Percentiles rank a stretch among this genome's conserved stretches.
Evolutionary conservation across 2,329 filamentous ascomycete genomes (phyloP).

Genomic region (Epichloe elymi): DNA sequence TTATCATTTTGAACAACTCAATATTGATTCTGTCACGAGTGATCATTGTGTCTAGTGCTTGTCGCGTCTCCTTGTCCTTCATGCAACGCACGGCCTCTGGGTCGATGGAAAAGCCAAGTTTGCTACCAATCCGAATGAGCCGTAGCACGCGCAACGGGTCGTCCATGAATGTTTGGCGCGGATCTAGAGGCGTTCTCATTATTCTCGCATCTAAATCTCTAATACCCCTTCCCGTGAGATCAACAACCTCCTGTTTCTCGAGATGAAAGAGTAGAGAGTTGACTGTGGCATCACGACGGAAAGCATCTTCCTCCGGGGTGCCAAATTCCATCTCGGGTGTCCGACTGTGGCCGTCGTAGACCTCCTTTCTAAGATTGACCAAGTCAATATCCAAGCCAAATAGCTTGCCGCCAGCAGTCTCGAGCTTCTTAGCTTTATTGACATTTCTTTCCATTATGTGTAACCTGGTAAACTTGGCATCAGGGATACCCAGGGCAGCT

Average conservation of each 20-base stretch:
- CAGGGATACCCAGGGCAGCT: constrained; percentile 2
- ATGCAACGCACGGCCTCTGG: constrained; percentile 1
- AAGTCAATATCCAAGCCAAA: constrained; percentile 10
- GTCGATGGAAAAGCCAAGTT: constrained; percentile 7
- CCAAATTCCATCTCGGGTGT: constrained; percentile 10
- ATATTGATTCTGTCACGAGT: constrained; percentile 8
- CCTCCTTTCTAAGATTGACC: constrained; percentile 10
- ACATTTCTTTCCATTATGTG: constrained; percentile 7
- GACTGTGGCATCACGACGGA: constrained; percentile 9
- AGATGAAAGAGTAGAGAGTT: constrained; percentile 9
- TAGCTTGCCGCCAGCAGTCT: constrained; percentile 7
- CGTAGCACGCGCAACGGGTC: constrained; percentile 9
- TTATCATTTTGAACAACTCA: constrained; percentile 10
- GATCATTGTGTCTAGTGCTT: constrained; percentile 7
- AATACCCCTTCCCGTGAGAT: constrained; percentile 7
- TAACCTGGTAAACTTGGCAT: constrained; percentile 3
- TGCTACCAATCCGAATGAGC: constrained; percentile 6
- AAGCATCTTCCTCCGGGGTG: constrained; percentile 8
- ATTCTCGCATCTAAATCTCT: constrained; percentile 6
- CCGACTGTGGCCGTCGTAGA: constrained; percentile 8
- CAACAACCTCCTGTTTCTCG: constrained; percentile 7
- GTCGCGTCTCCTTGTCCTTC: constrained; percentile 2
- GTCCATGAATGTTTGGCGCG: constrained; percentile 9
- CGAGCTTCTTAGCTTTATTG: constrained; percentile 8
- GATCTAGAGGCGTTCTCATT: constrained; percentile 9